phyloP scores from a whole-genome alignment of 2,329 filamentous ascomycete species.

The Claviceps maximensis region DNA sequence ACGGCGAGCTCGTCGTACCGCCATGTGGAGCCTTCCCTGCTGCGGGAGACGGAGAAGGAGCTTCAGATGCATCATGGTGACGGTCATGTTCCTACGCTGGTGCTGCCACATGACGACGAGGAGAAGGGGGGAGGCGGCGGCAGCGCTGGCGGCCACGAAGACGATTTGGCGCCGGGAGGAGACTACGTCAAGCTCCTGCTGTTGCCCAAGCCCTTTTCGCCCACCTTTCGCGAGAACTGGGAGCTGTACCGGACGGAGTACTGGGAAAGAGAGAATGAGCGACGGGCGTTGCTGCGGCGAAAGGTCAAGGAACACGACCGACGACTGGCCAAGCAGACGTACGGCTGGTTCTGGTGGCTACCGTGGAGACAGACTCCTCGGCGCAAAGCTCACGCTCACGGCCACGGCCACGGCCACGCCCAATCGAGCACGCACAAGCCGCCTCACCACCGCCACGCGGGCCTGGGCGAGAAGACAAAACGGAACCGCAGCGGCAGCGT shows the following conservation, averaged over 20 bases:
- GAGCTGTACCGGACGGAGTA: slow-evolving; percentile 88
- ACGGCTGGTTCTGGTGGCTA: slow-evolving; percentile 77
- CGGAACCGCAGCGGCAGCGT: slow-evolving; percentile 38
- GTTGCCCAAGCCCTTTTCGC: slow-evolving; percentile 86
- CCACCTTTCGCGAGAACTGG: slow-evolving; percentile 94
- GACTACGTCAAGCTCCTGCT: slow-evolving; percentile 86
- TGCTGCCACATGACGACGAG: slow-evolving; percentile 37
- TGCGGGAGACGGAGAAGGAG: slow-evolving; percentile 48
- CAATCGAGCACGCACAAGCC: slow-evolving; percentile 19
- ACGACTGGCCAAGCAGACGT: slow-evolving; percentile 52
- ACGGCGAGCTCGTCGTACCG: slow-evolving; percentile 59
- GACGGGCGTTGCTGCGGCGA: slow-evolving; percentile 56
- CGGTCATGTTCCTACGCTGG: slow-evolving; percentile 14
- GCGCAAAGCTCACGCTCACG: slow-evolving; percentile 13
- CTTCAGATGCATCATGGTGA: slow-evolving; percentile 29
- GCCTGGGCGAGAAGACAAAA: slow-evolving; percentile 31
- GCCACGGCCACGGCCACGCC: not conserved
- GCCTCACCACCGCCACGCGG: slow-evolving; percentile 22
- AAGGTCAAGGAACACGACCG: slow-evolving; percentile 58
- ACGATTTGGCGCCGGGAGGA: slow-evolving; percentile 80
- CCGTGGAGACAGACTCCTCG: slow-evolving; percentile 43
- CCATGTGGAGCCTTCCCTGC: slow-evolving; percentile 53
- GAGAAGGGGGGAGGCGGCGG: slow-evolving; percentile 48
- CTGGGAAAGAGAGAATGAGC: slow-evolving; percentile 94
- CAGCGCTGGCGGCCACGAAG: slow-evolving; percentile 53